Conservation (phyloP, 2,329 filamentous ascomycete species). For the Arthroderma uncinatum region DNA sequence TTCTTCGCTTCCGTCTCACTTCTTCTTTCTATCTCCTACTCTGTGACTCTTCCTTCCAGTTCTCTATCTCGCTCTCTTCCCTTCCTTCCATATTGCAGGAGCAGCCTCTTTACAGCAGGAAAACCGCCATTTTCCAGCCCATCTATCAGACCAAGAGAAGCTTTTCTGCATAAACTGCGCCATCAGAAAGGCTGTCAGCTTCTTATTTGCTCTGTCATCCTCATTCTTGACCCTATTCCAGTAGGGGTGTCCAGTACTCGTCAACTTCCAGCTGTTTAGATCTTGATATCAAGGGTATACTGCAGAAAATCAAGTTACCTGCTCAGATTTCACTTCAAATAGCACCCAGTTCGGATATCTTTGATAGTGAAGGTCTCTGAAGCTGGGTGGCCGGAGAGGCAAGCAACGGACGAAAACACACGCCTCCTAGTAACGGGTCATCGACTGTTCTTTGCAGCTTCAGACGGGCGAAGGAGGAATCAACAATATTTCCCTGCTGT, state of each 20-base stretch:
- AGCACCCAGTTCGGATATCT: not conserved
- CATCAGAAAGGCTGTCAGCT: not conserved
- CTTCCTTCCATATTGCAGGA: not conserved
- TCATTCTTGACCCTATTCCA: not conserved
- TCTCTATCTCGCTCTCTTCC: not conserved
- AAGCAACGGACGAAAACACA: not conserved
- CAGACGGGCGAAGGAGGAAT: not conserved
- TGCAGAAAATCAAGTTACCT: not conserved
- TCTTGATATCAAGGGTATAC: not conserved
- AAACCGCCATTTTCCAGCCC: not conserved
- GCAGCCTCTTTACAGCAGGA: not conserved
- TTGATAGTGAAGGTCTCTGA: not conserved
- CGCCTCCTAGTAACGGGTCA: not conserved
- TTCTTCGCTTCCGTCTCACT: not conserved
- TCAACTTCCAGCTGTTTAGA: not conserved
- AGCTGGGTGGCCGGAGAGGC: not conserved
- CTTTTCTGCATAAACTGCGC: not conserved
- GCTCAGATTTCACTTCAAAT: not conserved
- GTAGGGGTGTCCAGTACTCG: not conserved
- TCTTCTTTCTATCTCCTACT: constrained; percentile 4
- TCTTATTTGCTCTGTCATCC: not conserved
- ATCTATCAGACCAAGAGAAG: not conserved
- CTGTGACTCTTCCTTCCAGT: not conserved
- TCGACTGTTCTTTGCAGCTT: not conserved
- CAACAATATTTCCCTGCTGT: not conserved